Evolutionary conservation across 768 basidiomycete genomes (phyloP).

Genomic region (Naganishia friedmannii): DNA sequence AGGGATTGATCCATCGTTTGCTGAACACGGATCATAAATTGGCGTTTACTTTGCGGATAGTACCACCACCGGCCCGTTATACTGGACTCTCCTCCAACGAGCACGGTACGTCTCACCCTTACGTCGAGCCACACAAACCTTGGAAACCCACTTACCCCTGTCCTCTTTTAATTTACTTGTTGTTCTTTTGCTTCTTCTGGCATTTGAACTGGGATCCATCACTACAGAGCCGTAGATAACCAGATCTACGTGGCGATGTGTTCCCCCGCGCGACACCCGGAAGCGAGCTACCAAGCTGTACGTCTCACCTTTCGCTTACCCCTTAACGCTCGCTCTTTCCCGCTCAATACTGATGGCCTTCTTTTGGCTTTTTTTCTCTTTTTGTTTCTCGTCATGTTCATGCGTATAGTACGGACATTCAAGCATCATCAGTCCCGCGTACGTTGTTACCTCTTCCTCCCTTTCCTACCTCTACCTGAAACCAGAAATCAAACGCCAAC

Average conservation of each 20-base stretch:
- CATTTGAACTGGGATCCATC: not conserved
- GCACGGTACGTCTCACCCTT: slow-evolving; percentile 61
- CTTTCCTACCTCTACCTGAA: too few species aligned
- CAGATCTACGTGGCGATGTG: slow-evolving; percentile 96
- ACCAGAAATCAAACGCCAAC: not conserved
- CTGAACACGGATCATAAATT: too few species aligned
- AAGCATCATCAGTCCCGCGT: slow-evolving; percentile 87
- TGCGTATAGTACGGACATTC: slow-evolving; percentile 61
- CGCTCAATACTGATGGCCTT: not conserved
- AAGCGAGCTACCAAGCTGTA: slow-evolving; percentile 76
- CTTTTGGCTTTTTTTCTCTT: not conserved
- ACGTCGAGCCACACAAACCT: not conserved
- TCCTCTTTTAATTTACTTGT: not conserved
- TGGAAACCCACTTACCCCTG: not conserved
- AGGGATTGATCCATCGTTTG: too few species aligned
- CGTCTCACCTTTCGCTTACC: slow-evolving; percentile 7
- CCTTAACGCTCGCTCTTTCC: not conserved
- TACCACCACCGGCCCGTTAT: slow-evolving; percentile 86
- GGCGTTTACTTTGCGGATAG: too few species aligned
- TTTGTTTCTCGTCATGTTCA: not conserved
- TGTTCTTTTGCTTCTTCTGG: not conserved
- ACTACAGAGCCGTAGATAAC: slow-evolving; percentile 86
- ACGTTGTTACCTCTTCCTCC: slow-evolving; percentile 45
- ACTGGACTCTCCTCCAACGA: slow-evolving; percentile 90
- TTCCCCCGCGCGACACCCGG: slow-evolving; percentile 82